These are phyloP conservation scores for Fragosphaeria purpurea DNA, from an alignment of 2,329 filamentous ascomycete species.

Conservation along the genomic window DNA sequence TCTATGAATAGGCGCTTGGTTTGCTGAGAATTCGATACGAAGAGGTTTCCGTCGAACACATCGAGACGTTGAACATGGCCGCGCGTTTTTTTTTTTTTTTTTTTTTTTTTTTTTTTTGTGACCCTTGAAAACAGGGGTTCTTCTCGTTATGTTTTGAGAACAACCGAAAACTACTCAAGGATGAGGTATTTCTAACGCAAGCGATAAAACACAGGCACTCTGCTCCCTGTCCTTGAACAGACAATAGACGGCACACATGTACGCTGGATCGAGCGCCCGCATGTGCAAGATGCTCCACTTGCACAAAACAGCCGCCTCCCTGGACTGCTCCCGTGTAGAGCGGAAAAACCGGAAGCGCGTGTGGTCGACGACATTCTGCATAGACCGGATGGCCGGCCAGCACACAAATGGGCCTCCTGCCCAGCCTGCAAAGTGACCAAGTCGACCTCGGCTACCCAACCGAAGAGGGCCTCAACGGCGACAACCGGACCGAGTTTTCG, in stretches of 20 bases:
- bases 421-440: conserved; percentile 2
- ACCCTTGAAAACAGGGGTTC: too few relatives aligned
- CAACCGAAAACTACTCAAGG: too few relatives aligned
- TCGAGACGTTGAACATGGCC: conserved; percentile 6
- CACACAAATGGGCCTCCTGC: conserved; percentile 4
- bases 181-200: too few relatives aligned
- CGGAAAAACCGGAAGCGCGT: conserved; percentile 3
- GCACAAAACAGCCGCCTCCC: background rate
- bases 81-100: background rate
- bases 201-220: background rate
- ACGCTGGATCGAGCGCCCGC: conserved; percentile 1
- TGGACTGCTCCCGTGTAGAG: background rate
- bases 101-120: too few relatives aligned
- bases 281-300: conserved; percentile 8
- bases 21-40: conserved; percentile 6
- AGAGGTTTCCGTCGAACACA: conserved; percentile 5
- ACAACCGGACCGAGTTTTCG: background rate
- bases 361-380: conserved; percentile 7
- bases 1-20: conserved; percentile 5
- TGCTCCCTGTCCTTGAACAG: conserved; percentile 4
- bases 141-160: too few relatives aligned
- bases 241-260: conserved; percentile 7
- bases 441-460: conserved; percentile 1
- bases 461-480: background rate
- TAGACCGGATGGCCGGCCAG: conserved; percentile 6